Evolutionary conservation across 371 early-diverging fungal genomes (phyloP), one percentile per base, ranked within the genome.

Genomic region (Mortierella sp.): DNA sequence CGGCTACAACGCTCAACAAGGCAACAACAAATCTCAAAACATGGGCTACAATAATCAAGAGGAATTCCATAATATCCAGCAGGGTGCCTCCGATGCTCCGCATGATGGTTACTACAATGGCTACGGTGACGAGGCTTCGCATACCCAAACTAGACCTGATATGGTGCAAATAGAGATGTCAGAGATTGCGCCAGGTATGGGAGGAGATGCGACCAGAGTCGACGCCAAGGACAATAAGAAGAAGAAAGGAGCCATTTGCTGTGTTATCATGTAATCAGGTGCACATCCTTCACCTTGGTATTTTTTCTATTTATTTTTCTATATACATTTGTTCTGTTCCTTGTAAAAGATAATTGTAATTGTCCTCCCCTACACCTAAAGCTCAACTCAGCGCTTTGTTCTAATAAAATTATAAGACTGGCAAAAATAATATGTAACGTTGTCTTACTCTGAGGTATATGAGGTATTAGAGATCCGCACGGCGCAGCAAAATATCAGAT

Each of bases 401-500:
- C 12, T 13, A 28, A 53, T 26, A 26, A 28, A 53, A 53, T 49
- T 19, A 49, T 23, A 49, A 49, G 49, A 22, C 49, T 49, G 49
- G 49, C 47, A 45, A 3, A 34, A 17, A 13, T 65, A 29, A 34
- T 56, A 42, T 29, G 19, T 15, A 26, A 40, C 26, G 17, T 43
- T 42, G 19, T 40, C 22, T 68, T 91, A 90, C 13, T 94, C 93
- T 68, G n/a, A n/a, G n/a, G n/a, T n/a, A n/a, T n/a, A n/a, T n/a
- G n/a, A n/a, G n/a, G n/a, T n/a, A n/a, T n/a, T n/a, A n/a, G n/a
- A n/a, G n/a, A n/a, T n/a, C n/a, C n/a, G n/a, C n/a, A n/a, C n/a
- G n/a, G n/a, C n/a, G n/a, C n/a, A n/a, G n/a, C n/a, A n/a, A n/a
- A n/a, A n/a, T n/a, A n/a, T n/a, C n/a, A n/a, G n/a, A n/a, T n/a